A percentile compares a stretch with the other conserved stretches of the same genome.
phyloP scores from a whole-genome alignment of 805 yeast genomes.

The Teunomyces stri region DNA sequence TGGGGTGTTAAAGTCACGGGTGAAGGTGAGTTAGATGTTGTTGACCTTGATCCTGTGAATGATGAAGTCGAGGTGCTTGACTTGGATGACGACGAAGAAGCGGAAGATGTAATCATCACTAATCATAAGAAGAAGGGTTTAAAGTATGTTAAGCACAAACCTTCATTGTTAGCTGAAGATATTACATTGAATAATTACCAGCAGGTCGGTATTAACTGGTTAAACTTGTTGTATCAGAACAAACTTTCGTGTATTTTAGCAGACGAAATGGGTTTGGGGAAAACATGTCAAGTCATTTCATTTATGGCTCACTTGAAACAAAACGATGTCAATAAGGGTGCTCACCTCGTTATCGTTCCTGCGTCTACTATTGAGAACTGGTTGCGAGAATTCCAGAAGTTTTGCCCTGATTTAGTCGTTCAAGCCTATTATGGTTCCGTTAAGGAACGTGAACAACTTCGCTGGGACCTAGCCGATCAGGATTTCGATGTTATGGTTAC shows the following conservation, averaged over 20 bases:
- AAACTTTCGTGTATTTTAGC: constrained; percentile 90
- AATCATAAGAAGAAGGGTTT: constrained; percentile 20
- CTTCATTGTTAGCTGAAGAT: constrained; percentile 59
- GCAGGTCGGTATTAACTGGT: constrained; percentile 97
- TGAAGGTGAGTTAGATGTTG: constrained; percentile 64
- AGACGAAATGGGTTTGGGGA: constrained; percentile 98
- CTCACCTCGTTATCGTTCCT: constrained; percentile 94
- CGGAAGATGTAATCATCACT: constrained; percentile 29
- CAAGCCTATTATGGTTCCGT: constrained; percentile 94
- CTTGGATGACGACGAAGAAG: constrained; percentile 31
- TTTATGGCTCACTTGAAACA: constrained; percentile 84
- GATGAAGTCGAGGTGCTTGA: constrained; percentile 15
- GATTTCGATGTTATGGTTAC: constrained; percentile 89
- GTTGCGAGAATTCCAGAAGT: constrained; percentile 89
- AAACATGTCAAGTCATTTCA: constrained; percentile 93
- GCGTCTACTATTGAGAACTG: constrained; percentile 96
- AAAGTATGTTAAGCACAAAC: constrained; percentile 65
- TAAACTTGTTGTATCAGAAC: constrained; percentile 71
- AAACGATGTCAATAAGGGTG: constrained; percentile 54
- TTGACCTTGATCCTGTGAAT: constrained; percentile 44
- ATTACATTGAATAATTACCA: constrained; percentile 82
- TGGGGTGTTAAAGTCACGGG: constrained; percentile 90
- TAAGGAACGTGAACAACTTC: constrained; percentile 77
- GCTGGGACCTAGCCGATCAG: constrained; percentile 59
- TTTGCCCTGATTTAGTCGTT: constrained; percentile 76